phyloP scores from a whole-genome alignment of 2,329 filamentous ascomycete species.

The Plenodomus biglobosus region DNA sequence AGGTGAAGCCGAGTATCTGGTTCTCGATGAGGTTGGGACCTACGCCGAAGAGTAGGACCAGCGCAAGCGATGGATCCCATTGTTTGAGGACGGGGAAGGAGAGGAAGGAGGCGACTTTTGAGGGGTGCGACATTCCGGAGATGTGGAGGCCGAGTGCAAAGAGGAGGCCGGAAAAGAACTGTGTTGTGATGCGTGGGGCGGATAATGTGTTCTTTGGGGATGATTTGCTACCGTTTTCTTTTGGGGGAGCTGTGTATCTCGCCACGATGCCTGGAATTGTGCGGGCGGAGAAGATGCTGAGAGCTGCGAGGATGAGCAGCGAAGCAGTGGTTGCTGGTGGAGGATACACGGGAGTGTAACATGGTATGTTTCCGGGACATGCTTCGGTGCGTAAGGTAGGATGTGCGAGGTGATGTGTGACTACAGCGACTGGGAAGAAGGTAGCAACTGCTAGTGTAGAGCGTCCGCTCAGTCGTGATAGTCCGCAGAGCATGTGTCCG shows the following conservation, averaged over 20 bases:
- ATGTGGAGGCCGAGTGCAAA: slow-evolving; percentile 56
- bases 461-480: slow-evolving; percentile 53
- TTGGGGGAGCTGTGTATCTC: slow-evolving; percentile 1
- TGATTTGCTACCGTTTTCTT: slow-evolving; percentile 8
- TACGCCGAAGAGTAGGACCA: slow-evolving; percentile 55
- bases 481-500: slow-evolving; percentile 58
- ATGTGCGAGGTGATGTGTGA: slow-evolving; percentile 45
- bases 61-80: slow-evolving; percentile 55
- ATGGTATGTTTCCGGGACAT: slow-evolving; percentile 46
- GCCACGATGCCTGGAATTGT: slow-evolving; percentile 27
- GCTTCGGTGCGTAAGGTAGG: slow-evolving; percentile 44
- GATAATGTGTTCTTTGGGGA: neutral
- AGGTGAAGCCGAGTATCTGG: slow-evolving; percentile 22
- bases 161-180: slow-evolving; percentile 52
- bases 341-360: slow-evolving; percentile 52
- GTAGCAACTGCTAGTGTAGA: slow-evolving; percentile 50
- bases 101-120: slow-evolving; percentile 56
- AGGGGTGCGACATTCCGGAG: slow-evolving; percentile 54
- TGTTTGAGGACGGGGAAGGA: slow-evolving; percentile 45
- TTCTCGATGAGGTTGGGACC: slow-evolving; percentile 48
- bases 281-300: slow-evolving; percentile 28
- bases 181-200: slow-evolving; percentile 41
- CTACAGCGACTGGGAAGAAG: slow-evolving; percentile 38
- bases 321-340: slow-evolving; percentile 31
- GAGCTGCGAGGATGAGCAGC: slow-evolving; percentile 39